A percentile compares a stretch with the other conserved stretches of the same genome.
phyloP scores from a whole-genome alignment of 1,284 basidiomycete genomes.

The Rhodotorula sp. region DNA sequence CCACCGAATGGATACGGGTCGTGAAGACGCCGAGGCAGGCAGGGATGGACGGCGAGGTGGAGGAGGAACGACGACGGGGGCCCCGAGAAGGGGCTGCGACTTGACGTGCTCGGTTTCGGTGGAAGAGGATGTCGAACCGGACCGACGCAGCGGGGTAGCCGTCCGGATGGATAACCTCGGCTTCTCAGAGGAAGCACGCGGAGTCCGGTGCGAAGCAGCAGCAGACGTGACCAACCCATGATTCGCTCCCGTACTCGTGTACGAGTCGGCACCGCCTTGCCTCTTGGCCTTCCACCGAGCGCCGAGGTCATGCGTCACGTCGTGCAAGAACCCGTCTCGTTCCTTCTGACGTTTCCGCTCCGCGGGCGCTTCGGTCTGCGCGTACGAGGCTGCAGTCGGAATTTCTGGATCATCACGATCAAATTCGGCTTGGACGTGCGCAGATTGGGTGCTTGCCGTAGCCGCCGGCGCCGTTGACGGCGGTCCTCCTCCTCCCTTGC shows the following conservation, averaged over 20 bases:
- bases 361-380: slow-evolving; percentile 4
- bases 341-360: slow-evolving; percentile 3
- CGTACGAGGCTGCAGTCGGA: not conserved
- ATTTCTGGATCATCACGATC: not conserved
- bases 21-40: not conserved
- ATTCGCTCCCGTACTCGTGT: not conserved
- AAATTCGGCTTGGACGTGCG: not conserved
- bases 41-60: not conserved
- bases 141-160: not conserved
- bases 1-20: slow-evolving; percentile 9
- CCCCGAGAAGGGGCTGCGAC: not conserved
- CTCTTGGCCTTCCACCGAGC: not conserved
- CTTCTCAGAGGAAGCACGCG: slow-evolving; percentile 6
- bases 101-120: not conserved
- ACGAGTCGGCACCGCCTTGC: not conserved
- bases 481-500: not conserved
- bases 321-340: not conserved
- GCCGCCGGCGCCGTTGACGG: not conserved
- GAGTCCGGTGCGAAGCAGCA: not conserved
- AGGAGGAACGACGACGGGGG: too few relatives aligned
- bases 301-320: not conserved
- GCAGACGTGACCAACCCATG: too few relatives aligned
- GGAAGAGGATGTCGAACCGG: not conserved
- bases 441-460: not conserved
- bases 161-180: not conserved